Evolutionary conservation across 1,284 basidiomycete species (phyloP), one percentile per base, ranked within the genome.

Genomic region (Sparassis latifolia): DNA sequence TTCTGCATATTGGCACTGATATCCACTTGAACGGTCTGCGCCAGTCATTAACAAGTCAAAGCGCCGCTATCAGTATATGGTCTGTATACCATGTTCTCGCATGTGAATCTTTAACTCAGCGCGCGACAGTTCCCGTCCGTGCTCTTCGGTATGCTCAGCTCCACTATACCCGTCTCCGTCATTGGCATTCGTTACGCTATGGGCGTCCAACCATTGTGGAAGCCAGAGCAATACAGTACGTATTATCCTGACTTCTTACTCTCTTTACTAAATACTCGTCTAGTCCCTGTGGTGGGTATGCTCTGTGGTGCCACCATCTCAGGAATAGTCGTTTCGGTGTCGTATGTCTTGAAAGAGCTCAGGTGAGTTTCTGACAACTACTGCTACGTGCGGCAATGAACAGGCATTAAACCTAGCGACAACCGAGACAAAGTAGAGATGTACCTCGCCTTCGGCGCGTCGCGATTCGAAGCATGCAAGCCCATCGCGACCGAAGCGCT

Each of bases 261-360:
- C 20, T 20, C 20, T 20, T 20, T 20, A 20, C 20, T 20, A 20
- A 20, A 20, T 20, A 20, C 20, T 20, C 20, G 20, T 20, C 35
- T 38, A 92, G 89, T 92, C 51, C 89, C 89, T 6, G 79, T 92
- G 46, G 76, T 92, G 6, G 90, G 91, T n/a, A 92, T 93, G 91
- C 73, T 92, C 2, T 87, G 89, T 47, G 90, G 90, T 3, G 81
- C 78, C 53, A 84, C 88, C 0, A 86, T 92, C 51, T 84, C 84
- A 0, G 80, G 82, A 1, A 79, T 92, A 28, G 81, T 88, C 2
- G 77, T 92, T 0, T 77, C 82, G 0, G 71, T 85, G 3, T 80
- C 78, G 49, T 83, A 78, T 49, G 74, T 86, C 9, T 67, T 89
- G 43, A 83, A 77, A 58, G 84, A 88, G 58, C 60, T 89, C 5